A percentile compares a stretch with the other conserved stretches of the same genome.
phyloP scores from a whole-genome alignment of 495 filamentous ascomycete genomes.

The Penicillium salamii region DNA sequence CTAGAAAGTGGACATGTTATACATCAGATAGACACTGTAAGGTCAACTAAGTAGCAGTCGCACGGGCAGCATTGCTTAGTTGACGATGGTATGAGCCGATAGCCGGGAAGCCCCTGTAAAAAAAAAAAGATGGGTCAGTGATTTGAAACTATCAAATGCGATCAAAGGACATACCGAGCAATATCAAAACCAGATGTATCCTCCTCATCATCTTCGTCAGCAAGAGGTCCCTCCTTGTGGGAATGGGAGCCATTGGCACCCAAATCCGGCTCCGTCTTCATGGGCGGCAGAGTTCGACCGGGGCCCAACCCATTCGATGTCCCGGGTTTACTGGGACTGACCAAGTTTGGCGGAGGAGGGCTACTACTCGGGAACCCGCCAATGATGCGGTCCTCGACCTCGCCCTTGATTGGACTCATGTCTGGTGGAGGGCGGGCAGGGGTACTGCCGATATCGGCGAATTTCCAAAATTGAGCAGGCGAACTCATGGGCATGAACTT shows the following conservation, averaged over 20 bases:
- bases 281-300: slow-evolving; percentile 35
- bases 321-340: slow-evolving; percentile 46
- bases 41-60: slow-evolving; percentile 22
- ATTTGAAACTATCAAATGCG: slow-evolving; percentile 21
- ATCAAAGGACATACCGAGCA: slow-evolving; percentile 51
- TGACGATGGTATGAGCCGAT: slow-evolving; percentile 66
- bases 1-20: slow-evolving; percentile 24
- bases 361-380: slow-evolving; percentile 66
- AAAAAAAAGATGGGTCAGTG: too few relatives aligned
- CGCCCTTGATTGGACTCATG: slow-evolving; percentile 57
- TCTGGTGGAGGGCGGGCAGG: slow-evolving; percentile 64
- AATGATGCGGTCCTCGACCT: slow-evolving; percentile 40
- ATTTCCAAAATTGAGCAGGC: slow-evolving; percentile 97
- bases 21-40: slow-evolving; percentile 10
- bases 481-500: slow-evolving; percentile 94
- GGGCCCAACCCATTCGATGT: slow-evolving; percentile 34
- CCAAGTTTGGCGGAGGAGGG: slow-evolving; percentile 51
- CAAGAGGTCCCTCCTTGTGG: slow-evolving; percentile 19
- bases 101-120: slow-evolving; percentile 63
- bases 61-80: slow-evolving; percentile 43
- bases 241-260: slow-evolving; percentile 6
- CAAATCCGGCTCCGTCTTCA: slow-evolving; percentile 24
- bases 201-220: slow-evolving; percentile 31
- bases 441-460: slow-evolving; percentile 67
- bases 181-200: slow-evolving; percentile 59